Conservation (phyloP, 148 eudicot species). For the Pouteria glomerata region DNA sequence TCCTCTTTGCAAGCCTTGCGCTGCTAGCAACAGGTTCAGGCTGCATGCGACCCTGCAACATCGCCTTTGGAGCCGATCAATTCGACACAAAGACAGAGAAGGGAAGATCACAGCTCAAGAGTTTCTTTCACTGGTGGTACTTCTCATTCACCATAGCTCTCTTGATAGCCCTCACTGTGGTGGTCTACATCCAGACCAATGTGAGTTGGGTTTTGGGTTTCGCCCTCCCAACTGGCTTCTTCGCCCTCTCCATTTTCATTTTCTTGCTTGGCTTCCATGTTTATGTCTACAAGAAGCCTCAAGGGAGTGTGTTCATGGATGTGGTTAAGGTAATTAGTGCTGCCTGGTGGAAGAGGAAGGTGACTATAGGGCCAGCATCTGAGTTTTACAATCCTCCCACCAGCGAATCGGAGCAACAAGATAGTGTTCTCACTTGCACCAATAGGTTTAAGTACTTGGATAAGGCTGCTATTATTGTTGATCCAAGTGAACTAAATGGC, state of each 20-base stretch:
- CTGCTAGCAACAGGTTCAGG: constrained; percentile 56
- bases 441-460: constrained; percentile 44
- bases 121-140: constrained; percentile 86
- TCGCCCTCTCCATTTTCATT: constrained; percentile 32
- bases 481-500: constrained; percentile 31
- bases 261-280: constrained; percentile 47
- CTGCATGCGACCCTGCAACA: constrained; percentile 63
- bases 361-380: not conserved
- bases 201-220: constrained; percentile 70
- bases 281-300: constrained; percentile 42
- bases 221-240: constrained; percentile 53
- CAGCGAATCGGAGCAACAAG: constrained; percentile 7
- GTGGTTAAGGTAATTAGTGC: constrained; percentile 46
- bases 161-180: constrained; percentile 53
- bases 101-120: constrained; percentile 39
- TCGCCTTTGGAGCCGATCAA: constrained; percentile 85
- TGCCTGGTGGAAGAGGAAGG: constrained; percentile 39
- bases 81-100: constrained; percentile 52
- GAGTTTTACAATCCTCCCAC: constrained; percentile 33
- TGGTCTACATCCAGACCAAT: constrained; percentile 66
- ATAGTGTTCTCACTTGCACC: constrained; percentile 12
- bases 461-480: constrained; percentile 48
- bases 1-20: constrained; percentile 41
- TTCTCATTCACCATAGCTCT: constrained; percentile 62
- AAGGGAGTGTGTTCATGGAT: constrained; percentile 59